Base-by-base conservation (phyloP, 2,329 filamentous ascomycete species). In the Sarocladium oryzae region DNA sequence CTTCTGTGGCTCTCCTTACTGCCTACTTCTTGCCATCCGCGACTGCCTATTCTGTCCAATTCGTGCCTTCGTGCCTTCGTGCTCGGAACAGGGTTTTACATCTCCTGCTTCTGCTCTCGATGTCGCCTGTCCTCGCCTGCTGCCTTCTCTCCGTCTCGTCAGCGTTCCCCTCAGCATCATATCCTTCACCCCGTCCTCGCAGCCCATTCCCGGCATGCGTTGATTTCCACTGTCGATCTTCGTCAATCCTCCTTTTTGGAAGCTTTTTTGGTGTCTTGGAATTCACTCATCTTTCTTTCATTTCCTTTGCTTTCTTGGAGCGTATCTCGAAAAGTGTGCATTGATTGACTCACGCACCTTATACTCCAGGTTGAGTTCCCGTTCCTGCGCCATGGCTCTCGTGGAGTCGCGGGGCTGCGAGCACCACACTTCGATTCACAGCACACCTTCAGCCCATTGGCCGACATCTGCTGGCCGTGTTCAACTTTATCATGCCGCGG, bases 241-340 rank as follows among this genome's bases (percentile, higher is more conserved):
- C 40, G 26, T 48, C 24, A 21, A 7, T 51, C 50, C 52, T 55
- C 54, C 53, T 54, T 53, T 64, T 55, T 58, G 57, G 60, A 63
- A 16, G 36, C 66, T 60, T 68, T n/a, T 68, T 71, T 67, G 66
- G 65, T 66, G 64, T 69, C 69, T 74, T 74, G 71, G 69, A 67
- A 65, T 64, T 62, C 53, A 21, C 20, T 43, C n/a, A 16, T 15
- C 16, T 28, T 57, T 59, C 63, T 23, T 54, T 57, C 56, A 54
- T 61, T 67, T 65, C 52, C 49, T 56, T 60, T 64, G 51, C 41
- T 35, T 53, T 51, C 55, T 58, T 60, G 57, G 57, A 16, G 8
- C 26, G 13, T 16, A 35, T 3, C 5, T 35, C n/a, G 13, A 13
- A 8, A 28, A 35, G 21, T 13, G 40, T 53, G 52, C 60, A 63